Conservation (phyloP, 257 asterid species). For the Solanum sitiens region DNA sequence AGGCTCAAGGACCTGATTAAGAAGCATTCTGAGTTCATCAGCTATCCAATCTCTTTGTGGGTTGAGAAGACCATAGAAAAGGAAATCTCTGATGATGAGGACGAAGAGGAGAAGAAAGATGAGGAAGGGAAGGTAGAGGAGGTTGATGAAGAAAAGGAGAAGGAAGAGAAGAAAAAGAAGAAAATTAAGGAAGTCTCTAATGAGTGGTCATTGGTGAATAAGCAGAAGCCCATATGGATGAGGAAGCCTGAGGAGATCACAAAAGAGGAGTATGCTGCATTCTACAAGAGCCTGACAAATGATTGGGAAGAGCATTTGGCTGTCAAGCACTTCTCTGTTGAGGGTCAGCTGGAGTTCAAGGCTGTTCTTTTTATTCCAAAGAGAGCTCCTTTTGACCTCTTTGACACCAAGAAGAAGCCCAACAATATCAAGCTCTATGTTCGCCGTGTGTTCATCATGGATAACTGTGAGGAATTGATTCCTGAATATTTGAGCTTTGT, state of each 20-base stretch:
- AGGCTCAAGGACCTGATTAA: conserved; percentile 47
- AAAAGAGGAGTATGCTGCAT: conserved; percentile 59
- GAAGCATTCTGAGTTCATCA: conserved; percentile 59
- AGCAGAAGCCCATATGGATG: conserved; percentile 69
- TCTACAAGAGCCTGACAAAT: conserved; percentile 61
- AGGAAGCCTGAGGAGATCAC: conserved; percentile 62
- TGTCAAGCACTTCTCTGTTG: conserved; percentile 62
- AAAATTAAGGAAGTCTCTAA: conserved; percentile 60
- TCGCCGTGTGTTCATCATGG: conserved; percentile 58
- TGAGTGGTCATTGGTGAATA: conserved; percentile 56
- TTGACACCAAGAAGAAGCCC: conserved; percentile 52
- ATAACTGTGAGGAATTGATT: conserved; percentile 55
- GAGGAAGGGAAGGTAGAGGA: conserved; percentile 60
- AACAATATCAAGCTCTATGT: conserved; percentile 58
- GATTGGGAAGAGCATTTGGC: conserved; percentile 66
- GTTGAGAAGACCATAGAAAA: conserved; percentile 53
- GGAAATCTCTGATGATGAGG: conserved; percentile 63
- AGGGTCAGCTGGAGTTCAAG: conserved; percentile 61
- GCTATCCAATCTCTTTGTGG: conserved; percentile 58
- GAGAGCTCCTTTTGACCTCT: conserved; percentile 61
- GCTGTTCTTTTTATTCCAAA: conserved; percentile 55
- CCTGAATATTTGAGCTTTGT: conserved; percentile 58
- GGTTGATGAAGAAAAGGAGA: conserved; percentile 50
- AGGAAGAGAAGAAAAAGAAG: conserved; percentile 54
- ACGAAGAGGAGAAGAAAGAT: conserved; percentile 52